Percentiles rank a stretch among this genome's conserved stretches.
phyloP scores from a whole-genome alignment of 192 early-diverging fungal genomes.

The Coemansia sp. region DNA sequence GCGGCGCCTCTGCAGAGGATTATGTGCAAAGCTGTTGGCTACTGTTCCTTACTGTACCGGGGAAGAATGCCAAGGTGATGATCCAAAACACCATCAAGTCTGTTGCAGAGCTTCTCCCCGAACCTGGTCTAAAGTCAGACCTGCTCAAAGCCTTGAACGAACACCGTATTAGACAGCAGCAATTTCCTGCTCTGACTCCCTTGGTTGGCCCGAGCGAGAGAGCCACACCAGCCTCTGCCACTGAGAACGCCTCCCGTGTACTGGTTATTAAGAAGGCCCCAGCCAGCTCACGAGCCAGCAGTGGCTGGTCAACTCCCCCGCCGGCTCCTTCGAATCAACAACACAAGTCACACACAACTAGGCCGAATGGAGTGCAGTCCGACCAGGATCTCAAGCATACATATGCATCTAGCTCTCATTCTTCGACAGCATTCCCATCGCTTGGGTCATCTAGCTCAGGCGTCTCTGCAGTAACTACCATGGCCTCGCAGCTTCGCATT shows the following conservation, averaged over 20 bases:
- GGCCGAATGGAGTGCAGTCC: not conserved
- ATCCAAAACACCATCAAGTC: slow-evolving; percentile 43
- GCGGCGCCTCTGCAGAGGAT: slow-evolving; percentile 20
- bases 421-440: slow-evolving; percentile 23
- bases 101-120: slow-evolving; percentile 30
- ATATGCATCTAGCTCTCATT: not conserved
- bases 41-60: slow-evolving; percentile 45
- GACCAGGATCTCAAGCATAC: not conserved
- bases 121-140: slow-evolving; percentile 7
- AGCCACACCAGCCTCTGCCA: not conserved
- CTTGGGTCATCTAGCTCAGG: slow-evolving; percentile 13
- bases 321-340: slow-evolving; percentile 2
- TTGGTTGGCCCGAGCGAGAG: slow-evolving; percentile 9
- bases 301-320: slow-evolving; percentile 8
- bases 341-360: not conserved
- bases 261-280: slow-evolving; percentile 32
- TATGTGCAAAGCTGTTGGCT: slow-evolving; percentile 50
- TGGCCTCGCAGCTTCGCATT: slow-evolving; percentile 14
- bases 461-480: slow-evolving; percentile 1
- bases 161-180: slow-evolving; percentile 48
- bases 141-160: slow-evolving; percentile 26
- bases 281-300: not conserved
- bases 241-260: slow-evolving; percentile 15
- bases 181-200: slow-evolving; percentile 45
- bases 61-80: slow-evolving; percentile 50